A percentile compares a stretch with the other conserved stretches of the same genome.
Conservation (phyloP, 2,329 filamentous ascomycete species). For the Colletotrichum acutatum region DNA sequence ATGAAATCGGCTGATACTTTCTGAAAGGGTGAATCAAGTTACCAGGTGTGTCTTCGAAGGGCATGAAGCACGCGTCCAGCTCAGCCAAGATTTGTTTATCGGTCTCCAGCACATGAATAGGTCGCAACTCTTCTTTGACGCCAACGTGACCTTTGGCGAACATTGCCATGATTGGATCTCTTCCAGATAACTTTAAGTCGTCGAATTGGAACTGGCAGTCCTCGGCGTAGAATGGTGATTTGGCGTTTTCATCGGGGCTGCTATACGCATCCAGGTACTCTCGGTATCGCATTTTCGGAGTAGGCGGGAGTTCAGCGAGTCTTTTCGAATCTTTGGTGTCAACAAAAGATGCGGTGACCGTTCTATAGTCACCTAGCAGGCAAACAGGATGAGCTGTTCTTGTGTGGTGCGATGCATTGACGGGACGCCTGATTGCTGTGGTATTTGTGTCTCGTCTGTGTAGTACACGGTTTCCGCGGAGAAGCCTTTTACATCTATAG, state of each 20-base stretch:
- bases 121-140: neutral
- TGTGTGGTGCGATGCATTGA: neutral
- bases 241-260: neutral
- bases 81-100: neutral
- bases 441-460: neutral
- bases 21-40: neutral
- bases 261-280: neutral
- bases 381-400: neutral
- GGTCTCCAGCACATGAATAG: neutral
- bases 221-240: neutral
- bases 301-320: too few relatives aligned
- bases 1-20: neutral
- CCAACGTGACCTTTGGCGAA: neutral
- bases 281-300: neutral
- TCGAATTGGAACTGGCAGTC: neutral
- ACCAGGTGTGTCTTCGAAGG: neutral
- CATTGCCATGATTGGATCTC: neutral
- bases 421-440: neutral
- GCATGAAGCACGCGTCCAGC: neutral
- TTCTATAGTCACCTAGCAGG: neutral
- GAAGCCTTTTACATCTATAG: fast-evolving
- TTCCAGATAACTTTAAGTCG: neutral
- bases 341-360: too few relatives aligned
- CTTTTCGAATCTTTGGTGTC: neutral
- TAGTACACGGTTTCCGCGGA: neutral